Conservation (phyloP, 495 filamentous ascomycete genomes). For the Penicillium coprophilum region DNA sequence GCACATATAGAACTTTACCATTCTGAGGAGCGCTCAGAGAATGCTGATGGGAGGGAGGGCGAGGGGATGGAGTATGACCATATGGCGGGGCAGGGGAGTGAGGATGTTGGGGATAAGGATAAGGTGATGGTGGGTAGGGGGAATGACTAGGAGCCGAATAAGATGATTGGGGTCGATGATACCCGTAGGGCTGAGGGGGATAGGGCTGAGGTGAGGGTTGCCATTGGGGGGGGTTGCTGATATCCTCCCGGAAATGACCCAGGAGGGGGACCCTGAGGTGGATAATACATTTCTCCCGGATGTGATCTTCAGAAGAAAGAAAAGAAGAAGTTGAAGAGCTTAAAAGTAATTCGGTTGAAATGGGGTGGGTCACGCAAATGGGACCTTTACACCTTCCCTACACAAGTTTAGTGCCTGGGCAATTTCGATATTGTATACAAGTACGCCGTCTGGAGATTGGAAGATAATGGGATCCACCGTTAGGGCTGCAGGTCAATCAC, state of each 20-base stretch:
- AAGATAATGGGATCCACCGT: conserved; percentile 1
- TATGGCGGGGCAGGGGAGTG: conserved; percentile 14
- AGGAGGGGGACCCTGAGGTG: conserved; percentile 30
- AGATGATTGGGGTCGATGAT: conserved; percentile 8
- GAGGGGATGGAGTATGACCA: conserved; percentile 14
- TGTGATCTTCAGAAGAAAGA: background rate
- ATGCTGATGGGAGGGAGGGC: conserved; percentile 13
- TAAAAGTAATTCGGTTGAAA: conserved; percentile 7
- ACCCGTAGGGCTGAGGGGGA: conserved; percentile 21
- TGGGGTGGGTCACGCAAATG: conserved; percentile 8
- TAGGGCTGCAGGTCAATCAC: conserved; percentile 21
- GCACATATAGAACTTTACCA: conserved; percentile 13
- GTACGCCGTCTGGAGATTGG: background rate
- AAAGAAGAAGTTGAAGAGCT: conserved; percentile 2
- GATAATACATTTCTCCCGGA: conserved; percentile 1
- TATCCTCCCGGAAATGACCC: conserved; percentile 30
- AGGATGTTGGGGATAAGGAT: conserved; percentile 20
- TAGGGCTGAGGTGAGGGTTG: conserved; percentile 28
- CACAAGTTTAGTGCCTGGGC: background rate
- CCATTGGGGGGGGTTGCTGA: conserved; percentile 25
- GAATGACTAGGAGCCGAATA: conserved; percentile 6
- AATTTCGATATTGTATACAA: background rate
- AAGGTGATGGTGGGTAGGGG: conserved; percentile 17
- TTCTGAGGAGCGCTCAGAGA: conserved; percentile 14
- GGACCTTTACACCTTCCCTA: background rate